Conservation (phyloP, 345 rosid species). For the Brassica juncea region DNA sequence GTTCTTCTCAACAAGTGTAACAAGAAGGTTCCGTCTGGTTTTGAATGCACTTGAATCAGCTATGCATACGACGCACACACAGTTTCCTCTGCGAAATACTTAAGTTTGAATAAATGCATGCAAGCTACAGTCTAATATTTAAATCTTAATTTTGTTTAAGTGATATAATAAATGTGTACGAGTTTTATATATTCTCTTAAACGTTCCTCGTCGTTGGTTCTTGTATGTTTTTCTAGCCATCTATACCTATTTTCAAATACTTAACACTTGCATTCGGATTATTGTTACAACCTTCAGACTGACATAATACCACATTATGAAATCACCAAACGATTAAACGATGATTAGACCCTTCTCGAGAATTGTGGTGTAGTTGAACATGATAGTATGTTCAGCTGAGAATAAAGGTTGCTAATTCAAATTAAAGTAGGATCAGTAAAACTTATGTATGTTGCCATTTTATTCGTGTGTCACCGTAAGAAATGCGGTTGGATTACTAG, state of each 20-base stretch:
- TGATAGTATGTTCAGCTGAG: not conserved
- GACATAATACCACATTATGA: not conserved
- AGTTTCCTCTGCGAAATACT: not conserved
- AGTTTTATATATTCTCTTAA: not conserved
- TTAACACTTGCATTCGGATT: not conserved
- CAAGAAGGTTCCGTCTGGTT: conserved; percentile 51
- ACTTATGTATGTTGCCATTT: not conserved
- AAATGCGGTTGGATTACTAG: not conserved
- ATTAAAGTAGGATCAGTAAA: not conserved
- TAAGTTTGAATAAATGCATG: not conserved
- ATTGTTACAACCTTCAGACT: not conserved
- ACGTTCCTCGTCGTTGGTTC: not conserved
- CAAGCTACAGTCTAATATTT: not conserved
- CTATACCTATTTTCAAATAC: not conserved
- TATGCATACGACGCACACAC: not conserved
- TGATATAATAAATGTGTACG: conserved; percentile 7
- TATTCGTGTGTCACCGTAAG: not conserved
- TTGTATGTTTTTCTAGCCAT: not conserved
- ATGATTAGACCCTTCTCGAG: not conserved
- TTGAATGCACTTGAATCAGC: conserved; percentile 45
- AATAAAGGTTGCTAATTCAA: not conserved
- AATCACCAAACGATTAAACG: not conserved
- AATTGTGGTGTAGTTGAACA: not conserved
- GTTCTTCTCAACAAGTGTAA: conserved; percentile 62
- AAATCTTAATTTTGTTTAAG: not conserved